phyloP scores from a whole-genome alignment of 2,329 filamentous ascomycete genomes.

The Acephala macrosclerotiorum region DNA sequence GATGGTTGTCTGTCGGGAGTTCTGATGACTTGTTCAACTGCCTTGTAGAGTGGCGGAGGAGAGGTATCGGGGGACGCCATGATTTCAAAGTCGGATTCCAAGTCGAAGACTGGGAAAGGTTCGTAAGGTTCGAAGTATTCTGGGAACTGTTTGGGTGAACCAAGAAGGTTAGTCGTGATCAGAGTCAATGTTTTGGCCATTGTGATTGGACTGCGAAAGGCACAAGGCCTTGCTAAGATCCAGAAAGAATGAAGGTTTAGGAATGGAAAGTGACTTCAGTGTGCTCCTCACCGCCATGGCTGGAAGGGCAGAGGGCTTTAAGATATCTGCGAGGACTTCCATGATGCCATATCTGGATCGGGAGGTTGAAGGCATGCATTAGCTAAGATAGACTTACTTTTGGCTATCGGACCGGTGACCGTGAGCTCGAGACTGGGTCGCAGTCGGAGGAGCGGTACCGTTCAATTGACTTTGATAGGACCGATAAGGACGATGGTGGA shows the following conservation, averaged over 20 bases:
- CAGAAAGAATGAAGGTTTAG: slow-evolving; percentile 8
- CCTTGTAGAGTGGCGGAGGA: slow-evolving; percentile 28
- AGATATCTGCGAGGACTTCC: not conserved
- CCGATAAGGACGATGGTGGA: slow-evolving; percentile 32
- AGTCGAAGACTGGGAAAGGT: slow-evolving; percentile 20
- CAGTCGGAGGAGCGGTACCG: slow-evolving; percentile 23
- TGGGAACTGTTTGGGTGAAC: slow-evolving; percentile 31
- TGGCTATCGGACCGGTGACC: slow-evolving; percentile 22
- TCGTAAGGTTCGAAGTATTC: slow-evolving; percentile 32
- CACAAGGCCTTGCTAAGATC: slow-evolving; percentile 1
- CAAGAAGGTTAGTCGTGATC: slow-evolving; percentile 37
- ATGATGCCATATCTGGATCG: slow-evolving; percentile 6
- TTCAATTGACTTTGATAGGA: slow-evolving; percentile 32
- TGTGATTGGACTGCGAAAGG: slow-evolving; percentile 15
- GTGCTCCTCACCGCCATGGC: not conserved
- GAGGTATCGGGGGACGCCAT: slow-evolving; percentile 34
- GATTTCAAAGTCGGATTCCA: slow-evolving; percentile 22
- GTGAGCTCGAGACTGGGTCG: slow-evolving; percentile 20
- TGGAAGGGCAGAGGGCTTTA: not conserved
- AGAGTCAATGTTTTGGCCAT: slow-evolving; percentile 36
- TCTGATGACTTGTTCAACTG: slow-evolving; percentile 39
- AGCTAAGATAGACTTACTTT: slow-evolving; percentile 21
- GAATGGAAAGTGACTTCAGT: slow-evolving; percentile 9
- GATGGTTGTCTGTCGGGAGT: slow-evolving; percentile 62
- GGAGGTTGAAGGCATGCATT: slow-evolving; percentile 11